Conservation (phyloP, 306 rosid genomes). For the Acacia crassicarpa region DNA sequence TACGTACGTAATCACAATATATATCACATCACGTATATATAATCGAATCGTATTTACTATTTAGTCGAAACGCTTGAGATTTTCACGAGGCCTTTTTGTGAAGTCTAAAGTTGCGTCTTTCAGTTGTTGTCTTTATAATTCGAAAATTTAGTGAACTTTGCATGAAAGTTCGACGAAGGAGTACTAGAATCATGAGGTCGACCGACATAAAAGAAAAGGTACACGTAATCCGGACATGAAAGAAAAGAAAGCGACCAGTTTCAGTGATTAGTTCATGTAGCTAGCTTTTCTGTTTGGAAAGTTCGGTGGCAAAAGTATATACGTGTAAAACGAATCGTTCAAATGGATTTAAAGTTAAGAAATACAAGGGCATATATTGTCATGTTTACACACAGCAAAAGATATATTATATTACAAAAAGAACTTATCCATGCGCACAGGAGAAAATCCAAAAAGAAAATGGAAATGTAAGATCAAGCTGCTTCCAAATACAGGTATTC, state of each 20-base stretch:
- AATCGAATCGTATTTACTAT: background rate
- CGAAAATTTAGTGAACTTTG: slow-evolving; percentile 33
- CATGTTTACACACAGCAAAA: background rate
- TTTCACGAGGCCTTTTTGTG: background rate
- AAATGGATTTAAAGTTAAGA: background rate
- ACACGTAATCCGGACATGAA: slow-evolving; percentile 26
- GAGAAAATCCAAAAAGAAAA: background rate
- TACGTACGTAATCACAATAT: background rate
- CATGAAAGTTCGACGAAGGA: slow-evolving; percentile 6
- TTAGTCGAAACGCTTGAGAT: background rate
- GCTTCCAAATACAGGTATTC: background rate
- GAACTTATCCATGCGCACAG: background rate
- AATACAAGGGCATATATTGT: background rate
- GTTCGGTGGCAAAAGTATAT: background rate
- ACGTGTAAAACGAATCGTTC: background rate
- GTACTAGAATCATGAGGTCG: background rate
- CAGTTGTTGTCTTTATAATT: slow-evolving; percentile 21
- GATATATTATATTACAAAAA: background rate
- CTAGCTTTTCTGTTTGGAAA: background rate
- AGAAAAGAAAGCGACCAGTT: slow-evolving; percentile 9
- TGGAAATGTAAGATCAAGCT: background rate
- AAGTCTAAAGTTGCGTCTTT: background rate
- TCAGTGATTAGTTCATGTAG: background rate
- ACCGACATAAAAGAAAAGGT: slow-evolving; percentile 23
- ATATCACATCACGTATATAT: background rate